Base-by-base conservation (phyloP, 495 filamentous ascomycete genomes). In the Penicillium manginii region DNA sequence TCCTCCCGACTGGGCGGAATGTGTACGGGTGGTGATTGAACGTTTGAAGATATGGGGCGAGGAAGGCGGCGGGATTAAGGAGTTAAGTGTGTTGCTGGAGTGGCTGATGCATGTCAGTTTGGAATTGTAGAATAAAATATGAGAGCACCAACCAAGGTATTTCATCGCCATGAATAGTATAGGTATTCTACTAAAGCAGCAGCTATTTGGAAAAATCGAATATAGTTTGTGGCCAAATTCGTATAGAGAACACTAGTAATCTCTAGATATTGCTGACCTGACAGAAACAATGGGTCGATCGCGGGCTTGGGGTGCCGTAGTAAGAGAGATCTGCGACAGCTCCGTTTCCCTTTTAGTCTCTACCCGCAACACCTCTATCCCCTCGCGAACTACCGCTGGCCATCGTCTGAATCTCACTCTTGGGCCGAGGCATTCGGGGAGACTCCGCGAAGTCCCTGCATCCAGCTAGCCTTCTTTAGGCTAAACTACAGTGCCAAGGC, bases 51-150 rank as follows among this genome's bases (percentile, higher is more conserved):
- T 68, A 4, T 71, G 68, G 68, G 62, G 66, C 14, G 60, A 69
- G 46, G 68, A 71, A 42, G 68, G 68, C 1, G 66, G 61, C 2
- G 66, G 68, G 26, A 71, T 71, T 12, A 69, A 64, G 55, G 68
- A 69, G 33, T 49, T 71, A 33, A 50, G 65, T 46, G 53, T 60
- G 32, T 23, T 71, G 43, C 42, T 71, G 37, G 66, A 68, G 49
- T 71, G 68, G 68, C 35, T 71, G 57, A 67, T 71, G 63, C 60
- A 66, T 47, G 55, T 52, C 47, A 37, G 26, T 29, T 29, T 29
- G 26, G 26, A 29, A 29, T 29, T 29, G 26, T 29, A 29, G 26
- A 29, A 29, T 8, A 29, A 29, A 29, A 29, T 5, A 29, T 1
- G 2, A 29, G 26, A 4, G 26, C 26, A 8, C 3, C 6, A 29